Base-by-base conservation (phyloP, 1,139 yeast species). In the Scheffersomyces stambukii region DNA sequence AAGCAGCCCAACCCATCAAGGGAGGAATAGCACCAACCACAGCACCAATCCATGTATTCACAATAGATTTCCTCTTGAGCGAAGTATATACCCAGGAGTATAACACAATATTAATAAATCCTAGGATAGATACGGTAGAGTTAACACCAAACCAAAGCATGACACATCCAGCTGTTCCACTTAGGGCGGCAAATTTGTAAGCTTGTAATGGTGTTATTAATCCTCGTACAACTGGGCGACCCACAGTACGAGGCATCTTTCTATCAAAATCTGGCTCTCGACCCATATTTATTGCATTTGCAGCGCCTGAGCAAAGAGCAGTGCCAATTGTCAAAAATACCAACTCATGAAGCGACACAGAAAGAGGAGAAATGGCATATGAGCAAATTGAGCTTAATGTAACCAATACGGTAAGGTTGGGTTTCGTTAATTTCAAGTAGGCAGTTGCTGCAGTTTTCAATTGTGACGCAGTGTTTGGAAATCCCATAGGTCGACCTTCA, bases 1-100 rank as follows among this genome's bases (percentile, higher is more conserved):
- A 83, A 0, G 96, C 95, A 1, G 96, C 96, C 98, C 98, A 91
- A 2, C 99, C 99, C 99, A 91, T 91, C 30, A 93, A 68, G 18
- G 99, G 99, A 1, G 99, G 98, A 23, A 91, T 83, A 0, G 97
- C 97, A 4, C 99, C 99, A 3, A 93, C 98, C 7, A 93, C 53
- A 1, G 98, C 98, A 13, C 99, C 99, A 1, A 91, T 93, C 99
- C 99, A 91, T 1, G 99, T 91, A 54, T 91, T 91, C 25, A 83
- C 53, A 28, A 91, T 91, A 12, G 86, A 79, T 40, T 69, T 75
- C 32, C 99, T 70, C 50, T 91, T 91, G 50, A 93, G 63, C 0
- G 96, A 82, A 0, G 99, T 91, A 59, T 91, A 91, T 1, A 81
- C 58, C 81, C 97, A 89, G 1, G 93, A 78, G 50, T 91, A 91